Base-by-base conservation (phyloP, 2,329 filamentous ascomycete genomes). In the Nannizzia gypsea region DNA sequence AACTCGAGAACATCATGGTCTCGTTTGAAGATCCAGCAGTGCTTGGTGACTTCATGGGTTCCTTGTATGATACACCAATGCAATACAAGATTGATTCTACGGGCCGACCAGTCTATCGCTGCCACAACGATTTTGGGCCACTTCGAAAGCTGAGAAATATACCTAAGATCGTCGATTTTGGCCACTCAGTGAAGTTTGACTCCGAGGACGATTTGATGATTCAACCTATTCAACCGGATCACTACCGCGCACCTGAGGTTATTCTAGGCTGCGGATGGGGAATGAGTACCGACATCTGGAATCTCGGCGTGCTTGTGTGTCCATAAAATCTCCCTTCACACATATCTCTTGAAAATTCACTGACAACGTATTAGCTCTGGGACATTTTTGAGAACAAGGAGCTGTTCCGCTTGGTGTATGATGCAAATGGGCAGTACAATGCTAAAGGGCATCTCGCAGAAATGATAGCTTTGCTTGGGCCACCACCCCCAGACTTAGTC, bases 261-360 rank as follows among this genome's bases (percentile, higher is more conserved):
- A 63, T 78, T 15, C 64, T 77, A 46, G 58, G 62, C 8, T 62
- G 59, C 20, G 58, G 56, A 8, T 63, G 62, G 62, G 38, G n/a
- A 4, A 57, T 28, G 15, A 60, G 44, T 11, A 28, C 62, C 6
- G 62, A 62, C 42, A 63, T 60, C 24, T 63, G 62, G 62, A n/a
- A 69, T 71, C 44, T 76, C 71, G 6, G 71, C 56, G 5, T 73
- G 76, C 58, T 31, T 64, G 72, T 71, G 64, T 1, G 61, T n/a
- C n/a, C n/a, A n/a, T 72, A 15, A 40, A 6, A 40, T n/a, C 36
- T n/a, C 31, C 11, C 11, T 34, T 70, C 69, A n/a, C n/a, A n/a
- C n/a, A 60, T 13, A 17, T 24, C 67, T 66, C 34, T 61, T 65
- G 31, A 34, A 34, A 34, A 5, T 34, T 34, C n/a, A n/a, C 61